Base-by-base conservation (phyloP, 768 basidiomycete genomes). In the Tricholoma sp. region DNA sequence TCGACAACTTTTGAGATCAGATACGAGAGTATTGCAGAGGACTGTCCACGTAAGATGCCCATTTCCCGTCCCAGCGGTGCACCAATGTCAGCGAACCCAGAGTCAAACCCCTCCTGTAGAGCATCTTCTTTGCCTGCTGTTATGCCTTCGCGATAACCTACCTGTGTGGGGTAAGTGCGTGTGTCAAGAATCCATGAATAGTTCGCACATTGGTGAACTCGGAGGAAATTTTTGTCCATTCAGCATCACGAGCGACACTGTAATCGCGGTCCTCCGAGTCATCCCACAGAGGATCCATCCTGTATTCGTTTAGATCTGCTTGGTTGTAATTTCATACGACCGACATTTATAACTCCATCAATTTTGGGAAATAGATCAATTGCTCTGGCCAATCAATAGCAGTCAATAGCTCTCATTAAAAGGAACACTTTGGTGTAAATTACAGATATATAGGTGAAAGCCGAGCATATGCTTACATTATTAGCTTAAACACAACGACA, bases 101-200 rank as follows among this genome's bases (percentile, higher is more conserved):
- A 74, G 70, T 99, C 92, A 65, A 99, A 98, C 0, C 96, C 96
- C 59, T 85, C 76, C 65, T 99, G 96, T 1, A 98, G 77, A 2
- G 85, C 86, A 0, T 81, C 76, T 67, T 95, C 89, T 68, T 98
- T 98, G 3, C 96, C 96, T 4, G 88, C 85, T 0, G 86, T 89
- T 63, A 98, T 96, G 6, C 96, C 96, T 72, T 98, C 95, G n/a
- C 96, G 84, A 66, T 98, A 98, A 2, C 96, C 96, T 15, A 84
- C 84, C 96, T 97, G 62, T 39, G 17, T 10, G 50, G 36, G 24
- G 12, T 44, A 52, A 48, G 50, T 41, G 18, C 37, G 15, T 45
- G 29, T 20, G n/a, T 28, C 53, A 50, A 17, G 18, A 32, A 24
- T 10, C 3, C 20, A 20, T 42, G 10, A 48, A 13, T 44, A 42